Conservation (phyloP, 345 rosid genomes). For the Ceriops zippeliana region DNA sequence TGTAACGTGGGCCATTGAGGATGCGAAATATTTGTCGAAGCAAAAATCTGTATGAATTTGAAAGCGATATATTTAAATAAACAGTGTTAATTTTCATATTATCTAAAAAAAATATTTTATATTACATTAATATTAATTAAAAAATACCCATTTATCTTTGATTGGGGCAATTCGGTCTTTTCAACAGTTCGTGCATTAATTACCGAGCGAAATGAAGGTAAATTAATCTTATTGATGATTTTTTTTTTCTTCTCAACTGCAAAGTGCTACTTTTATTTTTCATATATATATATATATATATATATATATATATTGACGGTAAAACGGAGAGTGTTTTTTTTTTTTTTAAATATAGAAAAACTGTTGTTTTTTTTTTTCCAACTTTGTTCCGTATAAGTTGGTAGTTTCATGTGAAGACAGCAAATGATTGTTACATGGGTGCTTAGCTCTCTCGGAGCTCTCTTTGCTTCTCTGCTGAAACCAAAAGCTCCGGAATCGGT, state of each 20-base stretch:
- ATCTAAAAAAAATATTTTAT: too few species aligned
- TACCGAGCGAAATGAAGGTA: neutral
- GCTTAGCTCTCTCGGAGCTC: conserved; percentile 15
- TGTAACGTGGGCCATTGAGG: conserved; percentile 4
- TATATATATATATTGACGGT: too few species aligned
- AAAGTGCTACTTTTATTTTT: too few species aligned
- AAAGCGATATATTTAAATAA: too few species aligned
- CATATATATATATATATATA: too few species aligned
- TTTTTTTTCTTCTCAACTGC: too few species aligned
- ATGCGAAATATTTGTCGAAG: conserved; percentile 8
- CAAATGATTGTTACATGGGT: conserved; percentile 30
- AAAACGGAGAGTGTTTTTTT: neutral
- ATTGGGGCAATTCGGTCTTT: neutral
- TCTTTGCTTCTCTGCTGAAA: neutral
- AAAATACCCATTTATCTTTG: neutral
- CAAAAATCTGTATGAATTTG: neutral
- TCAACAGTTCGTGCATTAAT: neutral
- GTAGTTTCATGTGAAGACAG: conserved; percentile 47
- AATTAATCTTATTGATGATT: conserved; percentile 6
- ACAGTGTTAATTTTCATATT: too few species aligned
- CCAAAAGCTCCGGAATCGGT: neutral
- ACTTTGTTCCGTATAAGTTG: conserved; percentile 32
- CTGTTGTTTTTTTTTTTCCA: neutral
- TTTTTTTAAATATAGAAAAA: neutral
- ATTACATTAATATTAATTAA: too few species aligned